Evolutionary conservation across 805 yeast species (phyloP).

Genomic region (Candida hispaniensis): DNA sequence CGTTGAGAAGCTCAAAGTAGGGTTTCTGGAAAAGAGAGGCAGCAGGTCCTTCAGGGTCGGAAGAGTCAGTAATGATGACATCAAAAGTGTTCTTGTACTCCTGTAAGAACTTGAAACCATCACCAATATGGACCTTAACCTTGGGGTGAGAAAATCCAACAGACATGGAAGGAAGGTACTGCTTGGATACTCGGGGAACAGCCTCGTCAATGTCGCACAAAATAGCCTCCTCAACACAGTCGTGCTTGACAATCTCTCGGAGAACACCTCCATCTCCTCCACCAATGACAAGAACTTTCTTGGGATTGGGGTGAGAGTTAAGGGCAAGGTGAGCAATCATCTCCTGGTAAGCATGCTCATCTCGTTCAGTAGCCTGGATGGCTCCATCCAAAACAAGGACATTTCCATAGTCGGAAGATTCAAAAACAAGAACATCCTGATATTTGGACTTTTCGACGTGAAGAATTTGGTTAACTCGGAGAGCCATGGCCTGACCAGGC

Average conservation of each 20-base stretch:
- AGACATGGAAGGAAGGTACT: conserved; percentile 82
- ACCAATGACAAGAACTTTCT: conserved; percentile 87
- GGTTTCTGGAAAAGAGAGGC: conserved; percentile 86
- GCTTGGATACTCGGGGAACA: conserved; percentile 76
- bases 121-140: conserved; percentile 84
- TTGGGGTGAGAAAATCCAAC: conserved; percentile 78
- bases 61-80: conserved; percentile 92
- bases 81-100: conserved; percentile 80
- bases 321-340: conserved; percentile 93
- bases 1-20: conserved; percentile 71
- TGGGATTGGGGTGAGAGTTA: conserved; percentile 90
- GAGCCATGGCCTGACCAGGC: conserved; percentile 78
- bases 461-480: conserved; percentile 54
- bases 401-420: conserved; percentile 88
- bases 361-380: conserved; percentile 94
- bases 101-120: conserved; percentile 91
- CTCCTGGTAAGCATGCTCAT: conserved; percentile 89
- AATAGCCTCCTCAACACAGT: conserved; percentile 74
- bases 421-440: conserved; percentile 84
- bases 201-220: conserved; percentile 93
- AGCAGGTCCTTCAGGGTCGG: conserved; percentile 99
- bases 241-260: conserved; percentile 88
- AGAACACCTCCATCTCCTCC: conserved; percentile 99
- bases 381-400: conserved; percentile 91
- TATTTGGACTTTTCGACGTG: conserved; percentile 56